These are phyloP conservation scores for Bipolaris sorokiniana DNA, from an alignment of 2,329 filamentous ascomycete genomes.

Conservation along the genomic window DNA sequence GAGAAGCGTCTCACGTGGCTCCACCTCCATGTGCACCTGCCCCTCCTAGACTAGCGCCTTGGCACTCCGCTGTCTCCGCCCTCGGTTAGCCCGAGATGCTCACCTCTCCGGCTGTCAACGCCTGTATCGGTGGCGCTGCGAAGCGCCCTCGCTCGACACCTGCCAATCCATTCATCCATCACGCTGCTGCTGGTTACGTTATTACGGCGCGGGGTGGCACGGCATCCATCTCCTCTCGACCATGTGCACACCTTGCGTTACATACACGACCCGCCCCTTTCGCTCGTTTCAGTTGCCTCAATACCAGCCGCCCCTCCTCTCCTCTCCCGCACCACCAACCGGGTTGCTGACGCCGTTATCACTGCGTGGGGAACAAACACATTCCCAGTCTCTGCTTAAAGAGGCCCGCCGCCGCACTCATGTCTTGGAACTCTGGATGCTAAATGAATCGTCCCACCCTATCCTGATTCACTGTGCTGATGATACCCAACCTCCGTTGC, in stretches of 20 bases:
- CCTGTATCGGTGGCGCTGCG: constrained; percentile 21
- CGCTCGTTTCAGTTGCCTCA: constrained; percentile 23
- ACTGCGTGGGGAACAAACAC: constrained; percentile 19
- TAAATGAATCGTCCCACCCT: constrained; percentile 5
- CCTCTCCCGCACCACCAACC: background rate
- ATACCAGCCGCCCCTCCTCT: constrained; percentile 2
- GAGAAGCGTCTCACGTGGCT: constrained; percentile 27
- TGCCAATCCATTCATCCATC: background rate
- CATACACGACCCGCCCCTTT: constrained; percentile 11
- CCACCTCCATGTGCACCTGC: constrained; percentile 23
- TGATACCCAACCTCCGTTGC: background rate
- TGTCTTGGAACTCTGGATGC: constrained; percentile 2
- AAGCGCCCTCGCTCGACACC: constrained; percentile 15
- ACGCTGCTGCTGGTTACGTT: background rate
- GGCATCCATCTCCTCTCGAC: too few species aligned
- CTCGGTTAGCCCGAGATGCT: constrained; percentile 16
- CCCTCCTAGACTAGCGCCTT: constrained; percentile 10
- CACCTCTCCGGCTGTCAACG: constrained; percentile 22
- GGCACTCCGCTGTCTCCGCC: constrained; percentile 11
- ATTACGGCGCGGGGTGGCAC: constrained; percentile 16
- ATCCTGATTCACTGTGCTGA: constrained; percentile 10
- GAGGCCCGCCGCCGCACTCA: constrained; percentile 17
- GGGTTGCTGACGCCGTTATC: constrained; percentile 22
- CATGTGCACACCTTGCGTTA: too few species aligned
- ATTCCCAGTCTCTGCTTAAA: constrained; percentile 16